Evolutionary conservation across 441 rosid genomes (phyloP).

Genomic region (Adansonia madagascariensis): DNA sequence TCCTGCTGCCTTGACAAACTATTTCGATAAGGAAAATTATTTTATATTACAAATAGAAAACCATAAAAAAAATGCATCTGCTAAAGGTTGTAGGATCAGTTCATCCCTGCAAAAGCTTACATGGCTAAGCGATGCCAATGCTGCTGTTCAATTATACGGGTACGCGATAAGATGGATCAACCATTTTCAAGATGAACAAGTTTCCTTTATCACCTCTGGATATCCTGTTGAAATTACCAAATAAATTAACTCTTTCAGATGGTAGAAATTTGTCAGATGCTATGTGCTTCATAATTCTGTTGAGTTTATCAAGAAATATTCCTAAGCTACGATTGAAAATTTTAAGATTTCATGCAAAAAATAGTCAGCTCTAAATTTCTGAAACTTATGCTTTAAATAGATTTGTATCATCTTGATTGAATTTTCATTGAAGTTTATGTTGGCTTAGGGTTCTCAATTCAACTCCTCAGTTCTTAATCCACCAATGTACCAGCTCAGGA

Average conservation of each 20-base stretch:
- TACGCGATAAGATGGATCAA: slow-evolving; percentile 79
- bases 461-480: slow-evolving; percentile 80
- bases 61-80: background rate
- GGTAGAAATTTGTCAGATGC: too few relatives aligned
- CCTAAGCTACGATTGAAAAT: background rate
- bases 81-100: background rate
- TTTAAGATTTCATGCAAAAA: background rate
- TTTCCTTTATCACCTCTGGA: slow-evolving; percentile 91
- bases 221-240: slow-evolving; percentile 46
- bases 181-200: slow-evolving; percentile 79
- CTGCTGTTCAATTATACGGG: slow-evolving; percentile 16
- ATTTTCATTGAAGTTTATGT: background rate
- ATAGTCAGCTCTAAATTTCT: background rate
- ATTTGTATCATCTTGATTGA: background rate
- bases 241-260: background rate
- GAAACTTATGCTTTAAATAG: background rate
- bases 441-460: slow-evolving; percentile 27
- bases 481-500: slow-evolving; percentile 20
- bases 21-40: background rate
- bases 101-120: background rate
- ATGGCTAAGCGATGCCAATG: background rate
- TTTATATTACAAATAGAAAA: background rate
- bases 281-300: background rate
- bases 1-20: background rate
- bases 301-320: background rate